phyloP scores from a whole-genome alignment of 164 flowering plant species.

The Piper betle region DNA sequence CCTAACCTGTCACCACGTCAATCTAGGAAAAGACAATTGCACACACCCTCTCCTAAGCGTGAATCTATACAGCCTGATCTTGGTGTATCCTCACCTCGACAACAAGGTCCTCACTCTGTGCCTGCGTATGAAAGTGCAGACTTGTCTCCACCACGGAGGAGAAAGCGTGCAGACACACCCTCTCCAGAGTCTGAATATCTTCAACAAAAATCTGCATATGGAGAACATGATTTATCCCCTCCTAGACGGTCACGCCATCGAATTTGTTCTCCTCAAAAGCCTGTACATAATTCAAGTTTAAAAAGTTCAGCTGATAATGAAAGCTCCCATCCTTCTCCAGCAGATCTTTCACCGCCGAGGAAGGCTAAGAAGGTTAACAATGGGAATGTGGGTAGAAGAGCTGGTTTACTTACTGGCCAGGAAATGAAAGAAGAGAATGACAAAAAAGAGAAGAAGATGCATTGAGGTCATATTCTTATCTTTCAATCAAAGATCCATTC shows the following conservation, averaged over 20 bases:
- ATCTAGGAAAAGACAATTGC: constrained; percentile 4
- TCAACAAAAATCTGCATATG: constrained; percentile 2
- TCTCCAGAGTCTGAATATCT: constrained; percentile 11
- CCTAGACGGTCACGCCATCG: constrained; percentile 10
- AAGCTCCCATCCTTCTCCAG: constrained; percentile 4
- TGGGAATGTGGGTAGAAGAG: constrained; percentile 26
- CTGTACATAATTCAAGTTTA: constrained; percentile 13
- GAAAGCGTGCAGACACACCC: constrained; percentile 10
- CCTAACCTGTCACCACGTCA: constrained; percentile 23
- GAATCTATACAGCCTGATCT: constrained; percentile 2
- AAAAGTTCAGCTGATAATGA: constrained; percentile 2
- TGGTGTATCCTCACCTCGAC: constrained; percentile 1
- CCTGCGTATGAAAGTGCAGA: constrained; percentile 7
- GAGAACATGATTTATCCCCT: constrained; percentile 12
- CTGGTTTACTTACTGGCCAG: constrained; percentile 54
- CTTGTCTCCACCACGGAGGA: constrained; percentile 21
- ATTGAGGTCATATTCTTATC: constrained; percentile 31
- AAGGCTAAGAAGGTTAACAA: constrained; percentile 21
- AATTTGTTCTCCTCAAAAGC: constrained; percentile 5
- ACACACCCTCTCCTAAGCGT: constrained; percentile 23
- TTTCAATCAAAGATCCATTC: neutral
- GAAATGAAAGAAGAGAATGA: constrained; percentile 51
- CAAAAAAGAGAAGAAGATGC: constrained; percentile 40
- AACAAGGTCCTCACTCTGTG: neutral
- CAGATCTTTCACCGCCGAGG: constrained; percentile 69